These are phyloP conservation scores for Zea mays DNA, from an alignment of 176 grass and related monocot genomes.

Conservation along the genomic window Zm-B73-REFERENCE-NAM-5.0 NC_050099.1:191522501-191523000, in stretches of 20 bases:
- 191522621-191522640: slow-evolving; percentile 39
- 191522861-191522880: slow-evolving; percentile 56
- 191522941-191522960: slow-evolving; percentile 77
- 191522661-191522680: too few species aligned
- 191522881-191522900: slow-evolving; percentile 59
- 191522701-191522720: slow-evolving; percentile 70
- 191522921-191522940: background rate
- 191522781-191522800: slow-evolving; percentile 67
- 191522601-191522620: slow-evolving; percentile 46
- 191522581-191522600: slow-evolving; percentile 36
- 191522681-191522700: too few species aligned
- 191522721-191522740: slow-evolving; percentile 65
- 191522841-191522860: slow-evolving; percentile 97
- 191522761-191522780: slow-evolving; percentile 26
- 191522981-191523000: slow-evolving; percentile 61
- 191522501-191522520: slow-evolving; percentile 59
- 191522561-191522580: slow-evolving; percentile 34
- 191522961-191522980: slow-evolving; percentile 76
- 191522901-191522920: slow-evolving; percentile 46
- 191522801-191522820: slow-evolving; percentile 55
- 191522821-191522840: slow-evolving; percentile 46
- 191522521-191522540: slow-evolving; percentile 72
- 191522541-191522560: slow-evolving; percentile 67
- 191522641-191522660: too few species aligned
- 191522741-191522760: slow-evolving; percentile 50